phyloP scores from a whole-genome alignment of 345 rosid genomes.

The Ceriops tagal region DNA sequence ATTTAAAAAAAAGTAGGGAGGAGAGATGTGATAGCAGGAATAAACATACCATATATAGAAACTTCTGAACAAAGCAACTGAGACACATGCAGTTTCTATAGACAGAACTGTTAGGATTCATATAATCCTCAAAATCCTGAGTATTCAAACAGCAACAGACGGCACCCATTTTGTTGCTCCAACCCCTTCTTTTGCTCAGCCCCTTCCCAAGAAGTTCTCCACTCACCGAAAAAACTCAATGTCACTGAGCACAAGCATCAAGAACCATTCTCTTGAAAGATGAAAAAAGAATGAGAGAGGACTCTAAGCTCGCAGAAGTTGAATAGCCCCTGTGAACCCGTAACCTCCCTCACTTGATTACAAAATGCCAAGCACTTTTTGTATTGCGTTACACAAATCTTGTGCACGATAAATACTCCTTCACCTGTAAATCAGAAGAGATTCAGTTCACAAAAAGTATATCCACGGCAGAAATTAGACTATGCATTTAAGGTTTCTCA shows the following conservation, averaged over 20 bases:
- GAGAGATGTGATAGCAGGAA: not conserved
- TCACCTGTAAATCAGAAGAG: conserved; percentile 35
- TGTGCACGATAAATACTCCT: conserved; percentile 8
- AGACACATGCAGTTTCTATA: conserved; percentile 86
- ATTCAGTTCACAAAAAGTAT: conserved; percentile 3
- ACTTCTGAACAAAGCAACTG: conserved; percentile 68
- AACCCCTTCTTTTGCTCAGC: conserved; percentile 24
- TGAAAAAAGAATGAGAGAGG: conserved; percentile 40
- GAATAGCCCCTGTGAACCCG: conserved; percentile 40
- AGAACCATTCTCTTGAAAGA: conserved; percentile 11
- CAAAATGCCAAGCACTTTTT: conserved; percentile 8
- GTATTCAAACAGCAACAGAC: conserved; percentile 77
- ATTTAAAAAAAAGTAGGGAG: too few relatives aligned
- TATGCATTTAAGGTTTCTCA: not conserved
- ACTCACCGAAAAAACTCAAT: conserved; percentile 20
- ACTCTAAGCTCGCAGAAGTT: conserved; percentile 57
- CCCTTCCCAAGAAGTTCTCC: conserved; percentile 16
- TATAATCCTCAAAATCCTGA: conserved; percentile 69
- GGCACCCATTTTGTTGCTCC: conserved; percentile 64
- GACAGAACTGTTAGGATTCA: conserved; percentile 63
- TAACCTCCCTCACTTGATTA: conserved; percentile 48
- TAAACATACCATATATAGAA: conserved; percentile 57
- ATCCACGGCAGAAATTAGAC: conserved; percentile 2
- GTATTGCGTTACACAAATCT: conserved; percentile 12
- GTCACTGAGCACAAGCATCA: conserved; percentile 19